A percentile compares a stretch with the other conserved stretches of the same genome.
Evolutionary conservation across 805 yeast genomes (phyloP).

Genomic region (Kuraishia piskuri): DNA sequence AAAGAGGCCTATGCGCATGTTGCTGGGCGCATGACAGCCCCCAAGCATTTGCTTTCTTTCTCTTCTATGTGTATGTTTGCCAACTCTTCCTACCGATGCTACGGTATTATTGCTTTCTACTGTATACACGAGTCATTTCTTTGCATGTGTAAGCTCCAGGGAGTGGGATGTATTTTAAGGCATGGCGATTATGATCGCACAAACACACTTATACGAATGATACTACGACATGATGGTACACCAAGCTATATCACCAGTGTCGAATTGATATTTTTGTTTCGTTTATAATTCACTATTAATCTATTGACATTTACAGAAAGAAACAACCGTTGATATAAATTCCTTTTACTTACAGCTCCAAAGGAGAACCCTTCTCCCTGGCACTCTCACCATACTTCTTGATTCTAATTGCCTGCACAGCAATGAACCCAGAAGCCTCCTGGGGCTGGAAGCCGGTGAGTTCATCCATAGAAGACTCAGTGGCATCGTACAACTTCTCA

Average conservation of each 20-base stretch:
- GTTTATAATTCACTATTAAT: neutral
- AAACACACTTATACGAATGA: too few relatives aligned
- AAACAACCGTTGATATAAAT: neutral
- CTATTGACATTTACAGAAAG: neutral
- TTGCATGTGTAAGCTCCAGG: neutral
- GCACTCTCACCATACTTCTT: conserved; percentile 97
- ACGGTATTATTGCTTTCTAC: neutral
- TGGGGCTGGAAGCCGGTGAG: conserved; percentile 96
- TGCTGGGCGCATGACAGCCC: neutral
- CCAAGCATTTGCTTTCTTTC: neutral
- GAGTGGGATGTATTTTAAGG: neutral
- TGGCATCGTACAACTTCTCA: conserved; percentile 94
- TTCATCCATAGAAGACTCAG: conserved; percentile 99
- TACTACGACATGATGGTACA: neutral
- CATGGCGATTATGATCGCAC: neutral
- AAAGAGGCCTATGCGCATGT: neutral
- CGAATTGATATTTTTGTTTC: neutral
- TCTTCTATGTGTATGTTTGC: too few relatives aligned
- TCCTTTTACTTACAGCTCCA: conserved; percentile 31
- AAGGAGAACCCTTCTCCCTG: conserved; percentile 61
- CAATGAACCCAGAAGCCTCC: conserved; percentile 95
- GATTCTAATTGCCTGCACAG: conserved; percentile 96
- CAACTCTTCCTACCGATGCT: neutral
- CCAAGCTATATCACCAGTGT: neutral
- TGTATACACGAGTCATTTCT: neutral